These are phyloP conservation scores for Cladosporium austrohemisphaericum DNA, from an alignment of 2,329 filamentous ascomycete genomes.

Conservation along the genomic window DNA sequence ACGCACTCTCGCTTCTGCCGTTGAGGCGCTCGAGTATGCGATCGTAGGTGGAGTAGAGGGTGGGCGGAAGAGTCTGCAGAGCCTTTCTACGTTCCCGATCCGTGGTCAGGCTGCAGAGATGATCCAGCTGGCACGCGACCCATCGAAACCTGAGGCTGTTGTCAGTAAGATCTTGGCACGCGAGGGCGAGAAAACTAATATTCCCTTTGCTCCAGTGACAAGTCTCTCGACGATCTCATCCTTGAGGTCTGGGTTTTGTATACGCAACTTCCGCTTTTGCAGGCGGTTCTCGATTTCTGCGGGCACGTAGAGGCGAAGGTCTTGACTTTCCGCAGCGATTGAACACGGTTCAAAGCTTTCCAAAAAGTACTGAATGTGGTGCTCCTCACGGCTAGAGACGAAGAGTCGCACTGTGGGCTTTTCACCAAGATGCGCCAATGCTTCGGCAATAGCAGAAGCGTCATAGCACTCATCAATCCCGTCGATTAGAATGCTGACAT, in stretches of 20 bases:
- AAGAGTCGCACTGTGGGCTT: not conserved
- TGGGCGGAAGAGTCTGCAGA: not conserved
- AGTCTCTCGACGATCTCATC: not conserved
- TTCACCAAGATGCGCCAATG: not conserved
- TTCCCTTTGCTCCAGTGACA: not conserved
- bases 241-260: not conserved
- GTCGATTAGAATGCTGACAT: not conserved
- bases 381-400: not conserved
- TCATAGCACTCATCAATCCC: constrained; percentile 2
- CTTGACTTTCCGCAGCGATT: not conserved
- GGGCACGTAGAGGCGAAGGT: not conserved
- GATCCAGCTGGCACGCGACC: constrained; percentile 7
- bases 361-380: not conserved
- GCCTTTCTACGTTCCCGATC: not conserved
- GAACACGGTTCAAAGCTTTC: not conserved
- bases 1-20: not conserved
- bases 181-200: not conserved
- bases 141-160: not conserved
- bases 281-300: not conserved
- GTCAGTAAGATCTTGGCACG: not conserved
- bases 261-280: not conserved
- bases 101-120: not conserved
- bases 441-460: not conserved
- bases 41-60: not conserved
- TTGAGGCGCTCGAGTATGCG: not conserved